These are phyloP conservation scores for Lactarius pseudohatsudake DNA, from an alignment of 768 basidiomycete species.

Conservation along the genomic window DNA sequence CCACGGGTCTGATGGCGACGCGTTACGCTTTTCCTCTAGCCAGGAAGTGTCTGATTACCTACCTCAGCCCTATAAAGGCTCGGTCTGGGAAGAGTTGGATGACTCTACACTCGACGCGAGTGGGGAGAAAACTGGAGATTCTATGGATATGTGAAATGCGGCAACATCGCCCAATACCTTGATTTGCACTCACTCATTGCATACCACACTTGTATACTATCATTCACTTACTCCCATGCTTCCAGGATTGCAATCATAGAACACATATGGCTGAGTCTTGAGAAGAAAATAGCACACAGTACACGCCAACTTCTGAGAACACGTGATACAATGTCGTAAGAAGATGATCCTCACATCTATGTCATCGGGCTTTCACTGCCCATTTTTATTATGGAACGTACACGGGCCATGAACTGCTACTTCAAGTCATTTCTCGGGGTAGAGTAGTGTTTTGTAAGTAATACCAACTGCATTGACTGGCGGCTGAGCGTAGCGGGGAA, in stretches of 20 bases:
- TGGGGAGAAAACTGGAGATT: slow-evolving; percentile 1
- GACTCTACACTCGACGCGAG: slow-evolving; percentile 17
- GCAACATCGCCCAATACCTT: not conserved
- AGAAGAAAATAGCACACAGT: not conserved
- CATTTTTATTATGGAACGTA: too few species aligned
- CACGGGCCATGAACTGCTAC: too few species aligned
- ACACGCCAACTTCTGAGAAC: not conserved
- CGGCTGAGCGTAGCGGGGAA: too few species aligned
- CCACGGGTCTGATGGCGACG: not conserved
- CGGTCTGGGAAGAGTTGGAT: slow-evolving; percentile 16
- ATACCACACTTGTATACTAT: slow-evolving; percentile 28
- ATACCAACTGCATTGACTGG: too few species aligned
- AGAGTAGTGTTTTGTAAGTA: too few species aligned
- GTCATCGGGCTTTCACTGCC: too few species aligned
- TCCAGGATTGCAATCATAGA: not conserved
- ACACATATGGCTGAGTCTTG: slow-evolving; percentile 9
- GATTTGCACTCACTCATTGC: slow-evolving; percentile 20
- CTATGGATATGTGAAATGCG: slow-evolving; percentile 1
- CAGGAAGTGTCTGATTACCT: slow-evolving; percentile 29
- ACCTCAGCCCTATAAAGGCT: slow-evolving; percentile 25
- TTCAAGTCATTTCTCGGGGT: too few species aligned
- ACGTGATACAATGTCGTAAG: not conserved
- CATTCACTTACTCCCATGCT: slow-evolving; percentile 19
- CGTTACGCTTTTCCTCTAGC: slow-evolving; percentile 20
- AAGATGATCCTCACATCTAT: too few species aligned